Percentiles rank a stretch among this genome's conserved stretches.
Evolutionary conservation across 352 stramenopile species (phyloP).

Genomic region (Phytopythium vexans): DNA sequence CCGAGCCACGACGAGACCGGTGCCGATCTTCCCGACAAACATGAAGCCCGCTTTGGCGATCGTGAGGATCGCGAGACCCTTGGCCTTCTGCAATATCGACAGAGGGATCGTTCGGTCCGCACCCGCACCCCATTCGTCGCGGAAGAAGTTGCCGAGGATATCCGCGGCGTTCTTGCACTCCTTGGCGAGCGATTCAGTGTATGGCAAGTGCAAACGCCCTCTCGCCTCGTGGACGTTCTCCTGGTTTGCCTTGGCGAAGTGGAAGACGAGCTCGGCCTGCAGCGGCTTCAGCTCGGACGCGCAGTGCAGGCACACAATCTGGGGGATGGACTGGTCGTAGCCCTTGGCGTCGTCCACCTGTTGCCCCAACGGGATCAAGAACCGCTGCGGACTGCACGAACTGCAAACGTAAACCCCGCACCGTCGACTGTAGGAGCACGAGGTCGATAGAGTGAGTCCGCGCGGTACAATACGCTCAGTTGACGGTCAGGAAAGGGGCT

Average conservation of each 20-base stretch:
- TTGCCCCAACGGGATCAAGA: constrained; percentile 51
- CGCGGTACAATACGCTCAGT: not conserved
- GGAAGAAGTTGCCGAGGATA: constrained; percentile 70
- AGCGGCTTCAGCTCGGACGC: constrained; percentile 35
- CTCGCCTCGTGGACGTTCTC: constrained; percentile 41
- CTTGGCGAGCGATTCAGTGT: constrained; percentile 45
- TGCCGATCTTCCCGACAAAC: constrained; percentile 56
- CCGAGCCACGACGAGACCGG: constrained; percentile 77
- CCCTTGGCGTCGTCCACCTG: constrained; percentile 44
- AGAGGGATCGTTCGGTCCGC: constrained; percentile 45
- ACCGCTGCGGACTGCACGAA: constrained; percentile 46
- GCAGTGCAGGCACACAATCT: constrained; percentile 57
- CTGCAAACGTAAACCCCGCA: constrained; percentile 54
- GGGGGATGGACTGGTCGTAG: constrained; percentile 54
- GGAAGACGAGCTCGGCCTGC: constrained; percentile 46
- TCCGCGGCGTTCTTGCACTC: constrained; percentile 62
- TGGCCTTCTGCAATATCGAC: constrained; percentile 45
- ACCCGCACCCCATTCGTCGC: constrained; percentile 40
- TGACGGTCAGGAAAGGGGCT: not conserved
- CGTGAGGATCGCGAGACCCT: constrained; percentile 54
- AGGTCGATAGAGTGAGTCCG: not conserved
- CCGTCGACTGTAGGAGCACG: constrained; percentile 27
- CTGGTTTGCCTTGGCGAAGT: constrained; percentile 36
- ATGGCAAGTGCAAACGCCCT: constrained; percentile 45
- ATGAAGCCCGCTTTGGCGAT: constrained; percentile 56